A percentile compares a stretch with the other conserved stretches of the same genome.
Conservation (phyloP, 208 protist genomes). For the Leishmania tropica region DNA sequence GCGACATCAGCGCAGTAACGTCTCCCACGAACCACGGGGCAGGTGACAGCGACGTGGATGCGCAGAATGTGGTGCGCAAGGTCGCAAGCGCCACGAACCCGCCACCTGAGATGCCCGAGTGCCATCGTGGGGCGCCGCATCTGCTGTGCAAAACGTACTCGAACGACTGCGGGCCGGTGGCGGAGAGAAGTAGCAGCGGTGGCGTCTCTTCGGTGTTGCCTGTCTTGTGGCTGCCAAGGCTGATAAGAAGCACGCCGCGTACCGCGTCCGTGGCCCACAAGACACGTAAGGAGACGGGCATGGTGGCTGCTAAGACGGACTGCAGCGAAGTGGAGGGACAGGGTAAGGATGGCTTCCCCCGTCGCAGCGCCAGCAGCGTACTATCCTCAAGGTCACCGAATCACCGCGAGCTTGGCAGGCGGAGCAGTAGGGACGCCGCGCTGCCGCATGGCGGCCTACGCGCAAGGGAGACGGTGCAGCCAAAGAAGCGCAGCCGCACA, state of each 20-base stretch:
- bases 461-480: slow-evolving; percentile 25
- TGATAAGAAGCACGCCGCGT: slow-evolving; percentile 2
- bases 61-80: background rate
- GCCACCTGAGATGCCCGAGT: background rate
- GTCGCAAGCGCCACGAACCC: background rate
- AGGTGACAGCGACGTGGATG: background rate
- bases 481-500: slow-evolving; percentile 27
- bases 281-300: background rate
- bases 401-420: background rate
- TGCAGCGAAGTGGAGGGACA: background rate
- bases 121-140: slow-evolving; percentile 6
- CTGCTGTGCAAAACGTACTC: slow-evolving; percentile 14
- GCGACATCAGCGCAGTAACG: background rate
- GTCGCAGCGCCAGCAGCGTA: background rate
- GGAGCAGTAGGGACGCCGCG: background rate
- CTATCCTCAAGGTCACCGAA: background rate
- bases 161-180: slow-evolving; percentile 10
- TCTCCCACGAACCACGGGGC: background rate
- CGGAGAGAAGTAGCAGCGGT: slow-evolving; percentile 1
- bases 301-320: background rate
- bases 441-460: slow-evolving; percentile 5
- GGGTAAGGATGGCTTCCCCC: too few species aligned
- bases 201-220: background rate
- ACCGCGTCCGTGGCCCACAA: background rate
- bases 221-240: slow-evolving; percentile 7